A percentile compares a stretch with the other conserved stretches of the same genome.
Conservation (phyloP, 1,284 basidiomycete species). For the Bjerkandera adusta region DNA sequence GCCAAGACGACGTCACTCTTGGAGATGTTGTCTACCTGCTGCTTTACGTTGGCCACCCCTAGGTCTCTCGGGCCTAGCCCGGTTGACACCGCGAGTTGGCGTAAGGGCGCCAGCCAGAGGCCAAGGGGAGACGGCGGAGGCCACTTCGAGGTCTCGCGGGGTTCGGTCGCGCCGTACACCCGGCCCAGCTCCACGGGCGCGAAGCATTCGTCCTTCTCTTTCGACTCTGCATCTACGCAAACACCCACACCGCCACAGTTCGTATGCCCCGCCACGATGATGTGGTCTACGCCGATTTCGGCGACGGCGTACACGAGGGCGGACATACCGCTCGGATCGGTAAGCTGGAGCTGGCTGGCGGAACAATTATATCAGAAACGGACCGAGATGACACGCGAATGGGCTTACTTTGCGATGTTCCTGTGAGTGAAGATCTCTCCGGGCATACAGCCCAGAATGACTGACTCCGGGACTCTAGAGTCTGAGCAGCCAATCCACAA, state of each 20-base stretch:
- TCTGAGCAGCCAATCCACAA: conserved; percentile 60
- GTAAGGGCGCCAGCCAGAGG: conserved; percentile 72
- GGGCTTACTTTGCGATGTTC: conserved; percentile 41
- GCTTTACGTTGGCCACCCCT: conserved; percentile 72
- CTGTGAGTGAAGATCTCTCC: conserved; percentile 51
- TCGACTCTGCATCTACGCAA: conserved; percentile 36
- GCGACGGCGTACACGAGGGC: conserved; percentile 33
- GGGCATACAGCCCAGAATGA: conserved; percentile 36
- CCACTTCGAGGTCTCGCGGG: conserved; percentile 22
- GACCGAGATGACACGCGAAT: neutral
- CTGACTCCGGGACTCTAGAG: conserved; percentile 44
- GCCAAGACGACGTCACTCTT: conserved; percentile 57
- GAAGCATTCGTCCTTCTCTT: neutral
- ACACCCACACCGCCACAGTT: conserved; percentile 37
- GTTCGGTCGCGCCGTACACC: neutral
- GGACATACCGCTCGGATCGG: conserved; percentile 6
- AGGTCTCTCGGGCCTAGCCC: conserved; percentile 31
- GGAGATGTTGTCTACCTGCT: conserved; percentile 75
- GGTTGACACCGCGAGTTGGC: conserved; percentile 41
- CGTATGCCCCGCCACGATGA: conserved; percentile 38
- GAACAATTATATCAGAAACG: neutral
- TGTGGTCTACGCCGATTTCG: conserved; percentile 32
- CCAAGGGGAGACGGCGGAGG: conserved; percentile 49
- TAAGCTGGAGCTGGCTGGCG: conserved; percentile 6
- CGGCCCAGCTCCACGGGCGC: neutral